Percentiles rank a stretch among this genome's conserved stretches.
Evolutionary conservation across 805 yeast genomes (phyloP).

Genomic region (Teunomyces funiuensis): DNA sequence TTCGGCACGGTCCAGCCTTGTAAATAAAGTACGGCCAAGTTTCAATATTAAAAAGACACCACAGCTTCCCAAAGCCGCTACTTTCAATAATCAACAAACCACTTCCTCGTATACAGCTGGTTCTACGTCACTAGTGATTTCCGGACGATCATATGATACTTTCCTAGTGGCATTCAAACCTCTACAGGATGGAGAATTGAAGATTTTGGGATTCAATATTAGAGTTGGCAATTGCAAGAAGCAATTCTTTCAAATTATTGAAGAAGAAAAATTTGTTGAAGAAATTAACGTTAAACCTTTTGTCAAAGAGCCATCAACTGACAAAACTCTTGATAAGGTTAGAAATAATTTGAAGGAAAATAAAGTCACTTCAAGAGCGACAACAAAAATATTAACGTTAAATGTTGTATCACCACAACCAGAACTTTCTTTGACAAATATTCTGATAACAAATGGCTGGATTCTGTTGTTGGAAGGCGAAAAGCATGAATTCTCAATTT

Average conservation of each 20-base stretch:
- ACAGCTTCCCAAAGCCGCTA: background rate
- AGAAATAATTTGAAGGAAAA: conserved; percentile 26
- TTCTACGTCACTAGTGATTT: conserved; percentile 18
- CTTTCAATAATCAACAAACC: background rate
- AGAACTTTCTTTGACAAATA: conserved; percentile 48
- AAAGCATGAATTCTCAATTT: conserved; percentile 46
- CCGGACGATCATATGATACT: conserved; percentile 29
- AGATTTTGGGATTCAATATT: conserved; percentile 51
- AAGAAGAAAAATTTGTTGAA: conserved; percentile 21
- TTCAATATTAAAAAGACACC: background rate
- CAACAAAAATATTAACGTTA: conserved; percentile 21
- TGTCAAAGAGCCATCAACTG: background rate
- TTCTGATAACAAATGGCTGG: conserved; percentile 62
- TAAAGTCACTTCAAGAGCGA: conserved; percentile 16
- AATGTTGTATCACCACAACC: conserved; percentile 58
- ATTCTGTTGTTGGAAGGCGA: conserved; percentile 83
- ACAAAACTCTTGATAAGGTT: conserved; percentile 14
- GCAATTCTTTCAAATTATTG: conserved; percentile 45
- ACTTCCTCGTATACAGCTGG: background rate
- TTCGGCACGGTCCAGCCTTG: background rate
- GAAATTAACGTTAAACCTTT: conserved; percentile 11
- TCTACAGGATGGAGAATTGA: conserved; percentile 45
- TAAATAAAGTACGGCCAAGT: background rate
- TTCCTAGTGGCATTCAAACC: conserved; percentile 52
- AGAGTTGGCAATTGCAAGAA: conserved; percentile 50